Evolutionary conservation across 2,329 filamentous ascomycete genomes (phyloP).

Genomic region (Pseudogymnoascus sp.): DNA sequence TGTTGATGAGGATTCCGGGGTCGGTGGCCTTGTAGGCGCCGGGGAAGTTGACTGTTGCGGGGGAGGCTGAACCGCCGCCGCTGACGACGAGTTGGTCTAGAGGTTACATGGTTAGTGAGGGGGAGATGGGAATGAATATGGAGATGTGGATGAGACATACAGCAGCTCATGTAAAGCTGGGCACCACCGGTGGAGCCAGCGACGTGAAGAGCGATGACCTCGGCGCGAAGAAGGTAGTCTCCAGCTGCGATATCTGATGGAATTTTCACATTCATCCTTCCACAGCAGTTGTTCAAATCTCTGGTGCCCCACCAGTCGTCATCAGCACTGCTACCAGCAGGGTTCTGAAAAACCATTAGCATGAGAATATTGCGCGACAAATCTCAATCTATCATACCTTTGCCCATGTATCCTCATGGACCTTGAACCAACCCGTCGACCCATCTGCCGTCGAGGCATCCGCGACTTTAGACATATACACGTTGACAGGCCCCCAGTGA

Average conservation of each 20-base stretch:
- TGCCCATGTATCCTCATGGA: slow-evolving; percentile 40
- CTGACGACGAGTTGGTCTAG: slow-evolving; percentile 37
- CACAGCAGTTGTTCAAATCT: slow-evolving; percentile 23
- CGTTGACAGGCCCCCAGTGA: slow-evolving; percentile 47
- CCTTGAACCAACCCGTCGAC: slow-evolving; percentile 44
- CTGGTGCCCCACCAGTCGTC: not conserved
- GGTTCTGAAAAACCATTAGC: not conserved
- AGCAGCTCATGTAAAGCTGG: slow-evolving; percentile 43
- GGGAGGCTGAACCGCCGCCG: slow-evolving; percentile 35
- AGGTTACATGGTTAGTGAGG: slow-evolving; percentile 32
- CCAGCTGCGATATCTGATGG: slow-evolving; percentile 7
- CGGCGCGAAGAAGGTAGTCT: slow-evolving; percentile 13
- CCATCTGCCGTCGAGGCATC: slow-evolving; percentile 40
- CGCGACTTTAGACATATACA: slow-evolving; percentile 44
- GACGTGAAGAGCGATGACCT: slow-evolving; percentile 30
- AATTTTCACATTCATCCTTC: slow-evolving; percentile 29
- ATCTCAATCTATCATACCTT: not conserved
- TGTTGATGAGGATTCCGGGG: slow-evolving; percentile 13
- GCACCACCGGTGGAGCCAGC: slow-evolving; percentile 28
- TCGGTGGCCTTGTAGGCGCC: slow-evolving; percentile 15
- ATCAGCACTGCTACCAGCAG: not conserved
- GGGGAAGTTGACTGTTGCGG: slow-evolving; percentile 31
- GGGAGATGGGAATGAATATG: slow-evolving; percentile 35
- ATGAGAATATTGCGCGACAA: not conserved
- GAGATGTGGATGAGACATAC: slow-evolving; percentile 20